Conservation (phyloP, 140 eudicot species). For the Artemisia princeps region DNA sequence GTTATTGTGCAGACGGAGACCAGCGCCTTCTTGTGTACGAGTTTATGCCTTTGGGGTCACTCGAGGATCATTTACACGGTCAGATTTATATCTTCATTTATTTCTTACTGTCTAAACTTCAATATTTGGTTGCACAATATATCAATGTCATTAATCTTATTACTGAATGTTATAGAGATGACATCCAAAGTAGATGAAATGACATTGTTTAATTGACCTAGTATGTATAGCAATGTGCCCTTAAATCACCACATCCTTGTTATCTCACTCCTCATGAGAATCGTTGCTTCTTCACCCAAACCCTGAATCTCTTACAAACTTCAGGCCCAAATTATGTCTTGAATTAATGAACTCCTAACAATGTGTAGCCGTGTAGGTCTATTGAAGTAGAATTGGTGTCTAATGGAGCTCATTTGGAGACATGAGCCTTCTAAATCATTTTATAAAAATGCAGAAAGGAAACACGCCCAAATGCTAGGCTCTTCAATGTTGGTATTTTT, state of each 20-base stretch:
- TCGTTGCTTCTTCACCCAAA: neutral
- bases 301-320: neutral
- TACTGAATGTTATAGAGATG: constrained; percentile 12
- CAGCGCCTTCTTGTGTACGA: constrained; percentile 96
- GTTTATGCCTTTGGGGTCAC: constrained; percentile 95
- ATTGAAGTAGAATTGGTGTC: constrained; percentile 8
- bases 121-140: neutral
- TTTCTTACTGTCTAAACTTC: neutral
- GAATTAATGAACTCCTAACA: constrained; percentile 1
- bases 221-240: neutral
- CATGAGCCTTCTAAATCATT: neutral
- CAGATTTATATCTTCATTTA: constrained; percentile 24
- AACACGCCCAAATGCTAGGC: neutral
- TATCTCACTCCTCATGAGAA: neutral
- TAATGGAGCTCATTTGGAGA: constrained; percentile 1
- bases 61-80: constrained; percentile 97
- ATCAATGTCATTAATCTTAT: too few species aligned
- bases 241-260: constrained; percentile 13
- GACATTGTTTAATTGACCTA: neutral
- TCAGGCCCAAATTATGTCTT: neutral
- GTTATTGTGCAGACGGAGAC: constrained; percentile 97
- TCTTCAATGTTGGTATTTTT: too few species aligned
- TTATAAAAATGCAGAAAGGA: constrained; percentile 3
- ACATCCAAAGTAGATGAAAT: constrained; percentile 18
- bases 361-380: neutral